These are phyloP conservation scores for Fusarium drepaniforme DNA, from an alignment of 2,329 filamentous ascomycete species.

Conservation along the genomic window DNA sequence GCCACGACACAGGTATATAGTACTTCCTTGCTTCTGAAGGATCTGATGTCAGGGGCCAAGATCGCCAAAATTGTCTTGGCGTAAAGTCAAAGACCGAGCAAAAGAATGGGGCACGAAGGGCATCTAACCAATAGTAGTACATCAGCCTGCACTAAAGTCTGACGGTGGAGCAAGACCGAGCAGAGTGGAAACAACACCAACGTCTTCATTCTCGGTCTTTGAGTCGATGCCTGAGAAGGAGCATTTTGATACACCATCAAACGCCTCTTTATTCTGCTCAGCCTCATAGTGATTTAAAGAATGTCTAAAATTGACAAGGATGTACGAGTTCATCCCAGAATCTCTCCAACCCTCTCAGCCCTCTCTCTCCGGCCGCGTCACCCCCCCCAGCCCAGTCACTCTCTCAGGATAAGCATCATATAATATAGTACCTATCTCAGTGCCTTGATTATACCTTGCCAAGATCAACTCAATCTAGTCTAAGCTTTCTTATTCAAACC, in stretches of 20 bases:
- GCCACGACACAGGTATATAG: neutral
- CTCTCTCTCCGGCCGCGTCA: neutral
- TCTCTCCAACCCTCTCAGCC: neutral
- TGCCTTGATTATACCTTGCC: neutral
- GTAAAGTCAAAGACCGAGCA: slow-evolving; percentile 15
- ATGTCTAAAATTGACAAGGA: neutral
- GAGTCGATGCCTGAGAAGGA: neutral
- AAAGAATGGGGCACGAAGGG: neutral
- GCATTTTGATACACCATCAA: neutral
- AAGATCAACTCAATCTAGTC: neutral
- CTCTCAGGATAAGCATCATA: neutral
- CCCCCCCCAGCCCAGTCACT: neutral
- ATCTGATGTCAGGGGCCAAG: neutral
- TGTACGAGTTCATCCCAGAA: neutral
- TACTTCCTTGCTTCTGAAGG: neutral
- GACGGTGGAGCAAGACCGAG: neutral
- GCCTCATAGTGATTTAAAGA: neutral
- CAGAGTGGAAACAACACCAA: neutral
- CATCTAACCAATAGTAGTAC: neutral
- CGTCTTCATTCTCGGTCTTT: neutral
- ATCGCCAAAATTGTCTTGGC: neutral
- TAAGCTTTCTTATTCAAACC: too few species aligned
- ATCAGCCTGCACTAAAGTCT: neutral
- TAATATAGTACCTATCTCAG: neutral
- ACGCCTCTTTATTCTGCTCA: neutral